Base-by-base conservation (phyloP, 805 yeast species). In the Candida silvatica region DNA sequence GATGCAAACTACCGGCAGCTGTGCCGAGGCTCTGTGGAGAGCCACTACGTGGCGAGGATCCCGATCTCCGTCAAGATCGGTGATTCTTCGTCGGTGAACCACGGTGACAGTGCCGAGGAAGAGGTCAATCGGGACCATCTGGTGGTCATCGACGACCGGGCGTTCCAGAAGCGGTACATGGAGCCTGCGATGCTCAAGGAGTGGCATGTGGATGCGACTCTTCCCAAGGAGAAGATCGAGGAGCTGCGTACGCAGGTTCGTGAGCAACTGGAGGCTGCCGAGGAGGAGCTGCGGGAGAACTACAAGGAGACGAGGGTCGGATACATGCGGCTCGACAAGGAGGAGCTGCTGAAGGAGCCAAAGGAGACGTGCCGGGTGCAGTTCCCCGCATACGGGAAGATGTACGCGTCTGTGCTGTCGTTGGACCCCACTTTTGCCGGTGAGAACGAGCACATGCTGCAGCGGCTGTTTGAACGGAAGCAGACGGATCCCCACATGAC, bases 321-420 rank as follows among this genome's bases (percentile, higher is more conserved):
- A 7, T 14, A 29, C 12, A 14, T 19, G 24, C 17, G 30, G 14
- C 15, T 32, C 9, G 29, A 25, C 15, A 32, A 32, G 16, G 35
- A 15, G 14, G 5, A 9, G 27, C 18, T 18, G n/a, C 6, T 16
- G 11, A 9, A 1, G 20, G 5, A 9, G 28, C 43, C 6, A 27
- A 39, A n/a, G 37, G 37, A 17, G 9, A 19, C 3, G 20, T 29
- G 11, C 35, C 25, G 35, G 9, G 35, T 44, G 17, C 15, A n/a
- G 14, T 12, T 41, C 3, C 48, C 48, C n/a, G n/a, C n/a, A n/a
- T n/a, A n/a, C n/a, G n/a, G n/a, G n/a, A n/a, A n/a, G n/a, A n/a
- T n/a, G n/a, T n/a, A n/a, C n/a, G n/a, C n/a, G n/a, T n/a, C n/a
- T n/a, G n/a, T n/a, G n/a, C n/a, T n/a, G n/a, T n/a, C n/a, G n/a